These are phyloP conservation scores for Sphagnum fallax DNA, from an alignment of 228 moss, liverwort and hornwort species.

Conservation along the genomic window DNA sequence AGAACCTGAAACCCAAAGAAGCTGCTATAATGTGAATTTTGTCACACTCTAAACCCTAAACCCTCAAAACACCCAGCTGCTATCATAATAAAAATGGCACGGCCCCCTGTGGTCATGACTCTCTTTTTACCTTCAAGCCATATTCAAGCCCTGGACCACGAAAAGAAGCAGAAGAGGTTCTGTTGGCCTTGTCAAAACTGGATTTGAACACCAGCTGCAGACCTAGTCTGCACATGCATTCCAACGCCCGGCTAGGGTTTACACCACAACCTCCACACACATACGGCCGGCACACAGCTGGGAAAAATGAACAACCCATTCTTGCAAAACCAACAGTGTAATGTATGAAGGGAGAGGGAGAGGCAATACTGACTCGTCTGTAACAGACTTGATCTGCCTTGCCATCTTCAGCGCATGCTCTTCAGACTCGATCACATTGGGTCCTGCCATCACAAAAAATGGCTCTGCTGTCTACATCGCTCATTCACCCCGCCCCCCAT, in stretches of 20 bases:
- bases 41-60: too few relatives aligned
- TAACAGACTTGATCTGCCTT: conserved; percentile 84
- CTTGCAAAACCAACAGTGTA: background rate
- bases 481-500: too few relatives aligned
- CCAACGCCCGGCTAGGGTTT: background rate
- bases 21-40: too few relatives aligned
- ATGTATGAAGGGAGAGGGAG: background rate
- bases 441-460: conserved; percentile 91
- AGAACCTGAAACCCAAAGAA: too few relatives aligned
- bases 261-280: background rate
- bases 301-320: background rate
- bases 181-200: conserved; percentile 96
- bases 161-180: conserved; percentile 74
- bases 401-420: conserved; percentile 85
- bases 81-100: too few relatives aligned
- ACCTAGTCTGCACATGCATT: conserved; percentile 33
- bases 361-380: conserved; percentile 43
- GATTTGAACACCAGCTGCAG: conserved; percentile 84
- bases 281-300: background rate
- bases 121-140: conserved; percentile 49
- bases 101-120: too few relatives aligned
- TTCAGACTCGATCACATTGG: conserved; percentile 85
- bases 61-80: too few relatives aligned
- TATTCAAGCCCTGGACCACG: conserved; percentile 85
- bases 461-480: conserved; percentile 33